Evolutionary conservation across 371 early-diverging fungal genomes (phyloP).

Genomic region (Rhizomucor pusillus): DNA sequence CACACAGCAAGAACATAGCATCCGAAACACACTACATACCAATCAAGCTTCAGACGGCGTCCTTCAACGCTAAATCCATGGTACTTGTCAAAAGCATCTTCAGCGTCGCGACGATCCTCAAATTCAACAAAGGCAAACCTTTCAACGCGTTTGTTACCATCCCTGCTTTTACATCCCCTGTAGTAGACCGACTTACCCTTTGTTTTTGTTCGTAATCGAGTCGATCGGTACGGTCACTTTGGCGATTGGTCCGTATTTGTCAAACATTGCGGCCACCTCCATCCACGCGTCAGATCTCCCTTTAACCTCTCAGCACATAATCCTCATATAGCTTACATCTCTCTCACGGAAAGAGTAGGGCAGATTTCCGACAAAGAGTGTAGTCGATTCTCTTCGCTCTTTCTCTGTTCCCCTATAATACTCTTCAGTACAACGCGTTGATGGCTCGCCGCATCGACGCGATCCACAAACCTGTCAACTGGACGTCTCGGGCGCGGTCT

Average conservation of each 20-base stretch:
- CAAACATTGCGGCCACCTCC: constrained; percentile 67
- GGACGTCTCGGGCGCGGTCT: constrained; percentile 56
- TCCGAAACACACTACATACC: constrained; percentile 32
- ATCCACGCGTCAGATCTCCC: too few species aligned
- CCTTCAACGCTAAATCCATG: constrained; percentile 71
- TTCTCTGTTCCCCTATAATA: constrained; percentile 55
- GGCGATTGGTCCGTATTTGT: constrained; percentile 66
- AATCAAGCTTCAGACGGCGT: constrained; percentile 74
- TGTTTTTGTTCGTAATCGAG: constrained; percentile 70
- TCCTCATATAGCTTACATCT: too few species aligned
- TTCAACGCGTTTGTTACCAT: neutral
- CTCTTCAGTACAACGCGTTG: neutral
- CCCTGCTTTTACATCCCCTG: neutral
- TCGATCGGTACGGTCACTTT: constrained; percentile 73
- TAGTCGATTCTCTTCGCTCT: constrained; percentile 62
- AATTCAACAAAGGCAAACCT: constrained; percentile 79
- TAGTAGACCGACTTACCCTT: constrained; percentile 49
- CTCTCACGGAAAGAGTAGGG: constrained; percentile 74
- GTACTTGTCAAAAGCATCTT: constrained; percentile 73
- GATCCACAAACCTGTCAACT: constrained; percentile 41
- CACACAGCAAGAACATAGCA: neutral
- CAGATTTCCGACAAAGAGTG: constrained; percentile 77
- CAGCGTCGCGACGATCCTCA: constrained; percentile 75
- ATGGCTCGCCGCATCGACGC: neutral
- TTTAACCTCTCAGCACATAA: too few species aligned